phyloP scores from a whole-genome alignment of 108 stramenopile genomes.

The Cyclotella cryptica region DNA sequence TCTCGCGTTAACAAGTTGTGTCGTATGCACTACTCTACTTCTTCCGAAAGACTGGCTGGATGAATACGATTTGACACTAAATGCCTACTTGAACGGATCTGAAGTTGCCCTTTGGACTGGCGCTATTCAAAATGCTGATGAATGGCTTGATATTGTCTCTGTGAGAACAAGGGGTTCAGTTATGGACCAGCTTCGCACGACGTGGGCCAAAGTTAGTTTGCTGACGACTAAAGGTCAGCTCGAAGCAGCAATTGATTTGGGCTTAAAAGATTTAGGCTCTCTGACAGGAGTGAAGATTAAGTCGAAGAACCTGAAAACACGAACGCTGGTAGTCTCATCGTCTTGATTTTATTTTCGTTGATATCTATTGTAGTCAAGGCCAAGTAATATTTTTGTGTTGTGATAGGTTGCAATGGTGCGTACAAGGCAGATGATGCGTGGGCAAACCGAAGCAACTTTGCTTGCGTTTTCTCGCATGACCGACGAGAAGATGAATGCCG shows the following conservation, averaged over 20 bases:
- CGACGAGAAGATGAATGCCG: not conserved
- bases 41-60: constrained; percentile 6
- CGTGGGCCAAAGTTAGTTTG: not conserved
- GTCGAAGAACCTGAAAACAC: not conserved
- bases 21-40: no score
- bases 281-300: constrained; percentile 6
- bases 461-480: not conserved
- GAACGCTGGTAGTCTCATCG: constrained; percentile 1
- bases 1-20: not conserved
- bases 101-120: constrained; percentile 8
- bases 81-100: constrained; percentile 6
- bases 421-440: constrained; percentile 8
- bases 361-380: not conserved
- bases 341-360: not conserved
- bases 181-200: constrained; percentile 2
- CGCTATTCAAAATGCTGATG: not conserved
- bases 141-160: not conserved
- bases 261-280: not conserved
- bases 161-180: not conserved
- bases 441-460: not conserved
- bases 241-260: constrained; percentile 2
- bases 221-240: not conserved
- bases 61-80: not conserved
- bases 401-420: not conserved
- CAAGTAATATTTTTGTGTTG: no score